A percentile compares a stretch with the other conserved stretches of the same genome.
phyloP scores from a whole-genome alignment of 2,329 filamentous ascomycete genomes.

The Colletotrichum melonis region DNA sequence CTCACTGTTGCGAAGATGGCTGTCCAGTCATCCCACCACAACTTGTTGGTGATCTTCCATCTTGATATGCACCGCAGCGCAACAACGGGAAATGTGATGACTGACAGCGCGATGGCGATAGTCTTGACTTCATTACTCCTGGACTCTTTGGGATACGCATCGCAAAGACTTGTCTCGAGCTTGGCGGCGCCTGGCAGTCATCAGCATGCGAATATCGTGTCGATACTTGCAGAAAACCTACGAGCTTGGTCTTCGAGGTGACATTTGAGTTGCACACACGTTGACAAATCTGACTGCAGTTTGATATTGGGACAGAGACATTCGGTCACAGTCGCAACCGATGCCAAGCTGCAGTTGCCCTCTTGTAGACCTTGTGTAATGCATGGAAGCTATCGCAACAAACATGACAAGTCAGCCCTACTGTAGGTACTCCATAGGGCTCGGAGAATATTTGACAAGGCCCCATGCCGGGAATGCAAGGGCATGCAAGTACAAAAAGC shows the following conservation, averaged over 20 bases:
- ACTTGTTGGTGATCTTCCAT: constrained; percentile 24
- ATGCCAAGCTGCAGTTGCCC: constrained; percentile 35
- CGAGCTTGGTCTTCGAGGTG: constrained; percentile 35
- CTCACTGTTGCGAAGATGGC: constrained; percentile 29
- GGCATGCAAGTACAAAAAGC: background rate
- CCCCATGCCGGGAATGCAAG: background rate
- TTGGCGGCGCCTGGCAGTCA: background rate
- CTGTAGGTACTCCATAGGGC: background rate
- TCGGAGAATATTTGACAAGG: constrained; percentile 4
- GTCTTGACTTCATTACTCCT: constrained; percentile 38
- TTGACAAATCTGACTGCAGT: constrained; percentile 31
- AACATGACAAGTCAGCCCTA: constrained; percentile 16
- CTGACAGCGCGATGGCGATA: constrained; percentile 39
- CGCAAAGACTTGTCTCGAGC: constrained; percentile 33
- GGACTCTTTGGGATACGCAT: constrained; percentile 37
- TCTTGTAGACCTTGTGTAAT: constrained; percentile 5
- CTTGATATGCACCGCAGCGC: constrained; percentile 37
- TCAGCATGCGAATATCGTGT: background rate
- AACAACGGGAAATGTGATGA: constrained; percentile 34
- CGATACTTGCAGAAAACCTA: background rate
- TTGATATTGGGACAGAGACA: constrained; percentile 36
- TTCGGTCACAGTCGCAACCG: constrained; percentile 24
- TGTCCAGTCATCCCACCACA: constrained; percentile 39
- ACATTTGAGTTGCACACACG: constrained; percentile 37
- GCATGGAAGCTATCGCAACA: constrained; percentile 27